Conservation (phyloP, 2,329 filamentous ascomycete species). For the Hymenoscyphus fructigenus region DNA sequence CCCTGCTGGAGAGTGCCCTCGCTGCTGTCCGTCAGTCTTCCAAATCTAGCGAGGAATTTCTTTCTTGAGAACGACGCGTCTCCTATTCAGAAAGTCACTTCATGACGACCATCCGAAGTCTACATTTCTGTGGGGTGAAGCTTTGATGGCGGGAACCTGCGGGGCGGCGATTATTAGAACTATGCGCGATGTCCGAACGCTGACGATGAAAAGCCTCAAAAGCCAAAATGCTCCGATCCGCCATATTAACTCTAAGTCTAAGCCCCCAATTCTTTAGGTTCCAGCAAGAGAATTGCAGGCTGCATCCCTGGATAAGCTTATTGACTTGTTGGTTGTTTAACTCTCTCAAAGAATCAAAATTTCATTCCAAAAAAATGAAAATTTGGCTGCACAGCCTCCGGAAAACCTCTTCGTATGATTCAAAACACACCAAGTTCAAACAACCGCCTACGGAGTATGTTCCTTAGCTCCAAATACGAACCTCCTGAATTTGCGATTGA, state of each 20-base stretch:
- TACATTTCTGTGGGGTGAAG: background rate
- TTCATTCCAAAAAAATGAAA: too few relatives aligned
- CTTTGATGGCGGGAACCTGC: slow-evolving; percentile 2
- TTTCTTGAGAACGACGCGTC: background rate
- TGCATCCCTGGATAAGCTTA: background rate
- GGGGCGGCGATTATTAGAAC: background rate
- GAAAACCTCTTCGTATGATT: background rate
- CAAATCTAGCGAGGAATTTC: background rate
- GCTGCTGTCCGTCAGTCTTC: background rate
- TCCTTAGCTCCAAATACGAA: background rate
- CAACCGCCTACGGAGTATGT: background rate
- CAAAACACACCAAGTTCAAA: background rate
- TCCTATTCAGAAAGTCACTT: background rate
- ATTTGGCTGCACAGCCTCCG: background rate
- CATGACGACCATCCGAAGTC: background rate
- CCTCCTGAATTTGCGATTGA: background rate
- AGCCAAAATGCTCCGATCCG: background rate
- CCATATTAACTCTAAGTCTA: background rate
- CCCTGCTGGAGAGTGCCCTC: too few relatives aligned
- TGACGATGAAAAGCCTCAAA: too few relatives aligned
- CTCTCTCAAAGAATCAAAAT: too few relatives aligned
- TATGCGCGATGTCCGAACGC: background rate
- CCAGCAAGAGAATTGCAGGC: background rate
- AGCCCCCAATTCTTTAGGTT: background rate
- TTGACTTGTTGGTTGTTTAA: background rate